Evolutionary conservation across 805 yeast species (phyloP).

Genomic region (Metschnikowia cerradonensis): DNA sequence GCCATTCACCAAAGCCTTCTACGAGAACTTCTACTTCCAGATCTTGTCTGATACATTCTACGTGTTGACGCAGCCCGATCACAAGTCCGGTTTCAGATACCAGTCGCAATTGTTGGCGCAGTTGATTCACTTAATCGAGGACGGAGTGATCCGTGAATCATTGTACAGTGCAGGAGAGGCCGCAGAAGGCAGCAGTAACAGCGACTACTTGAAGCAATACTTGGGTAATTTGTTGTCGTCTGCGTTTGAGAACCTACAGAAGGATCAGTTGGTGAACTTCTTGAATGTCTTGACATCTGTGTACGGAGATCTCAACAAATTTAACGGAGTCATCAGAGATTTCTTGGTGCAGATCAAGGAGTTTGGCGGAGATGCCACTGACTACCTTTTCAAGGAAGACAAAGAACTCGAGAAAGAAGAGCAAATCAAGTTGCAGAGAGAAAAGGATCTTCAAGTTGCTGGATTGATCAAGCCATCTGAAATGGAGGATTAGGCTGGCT

Average conservation of each 20-base stretch:
- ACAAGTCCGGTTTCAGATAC: constrained; percentile 88
- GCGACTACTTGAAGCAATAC: constrained; percentile 73
- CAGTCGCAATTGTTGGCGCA: constrained; percentile 84
- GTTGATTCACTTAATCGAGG: constrained; percentile 78
- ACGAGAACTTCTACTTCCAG: constrained; percentile 81
- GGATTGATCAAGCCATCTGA: constrained; percentile 94
- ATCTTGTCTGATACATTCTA: constrained; percentile 88
- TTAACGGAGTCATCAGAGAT: constrained; percentile 85
- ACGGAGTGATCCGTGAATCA: constrained; percentile 69
- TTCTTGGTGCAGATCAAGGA: constrained; percentile 95
- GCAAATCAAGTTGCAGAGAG: constrained; percentile 65
- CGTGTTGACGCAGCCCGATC: constrained; percentile 95
- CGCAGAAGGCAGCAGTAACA: constrained; percentile 79
- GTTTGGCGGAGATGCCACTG: constrained; percentile 92
- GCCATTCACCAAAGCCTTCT: constrained; percentile 79
- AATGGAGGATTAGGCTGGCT: constrained; percentile 57
- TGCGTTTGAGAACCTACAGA: constrained; percentile 90
- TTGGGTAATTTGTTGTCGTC: constrained; percentile 73
- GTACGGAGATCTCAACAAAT: constrained; percentile 69
- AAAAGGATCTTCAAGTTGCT: constrained; percentile 81
- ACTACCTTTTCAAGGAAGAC: constrained; percentile 91
- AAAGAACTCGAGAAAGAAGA: constrained; percentile 73
- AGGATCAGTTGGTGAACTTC: constrained; percentile 78
- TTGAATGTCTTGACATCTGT: constrained; percentile 70
- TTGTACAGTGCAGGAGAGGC: constrained; percentile 78